These are phyloP conservation scores for Talaromyces sp. DNA, from an alignment of 2,329 filamentous ascomycete genomes.

Conservation along the genomic window DNA sequence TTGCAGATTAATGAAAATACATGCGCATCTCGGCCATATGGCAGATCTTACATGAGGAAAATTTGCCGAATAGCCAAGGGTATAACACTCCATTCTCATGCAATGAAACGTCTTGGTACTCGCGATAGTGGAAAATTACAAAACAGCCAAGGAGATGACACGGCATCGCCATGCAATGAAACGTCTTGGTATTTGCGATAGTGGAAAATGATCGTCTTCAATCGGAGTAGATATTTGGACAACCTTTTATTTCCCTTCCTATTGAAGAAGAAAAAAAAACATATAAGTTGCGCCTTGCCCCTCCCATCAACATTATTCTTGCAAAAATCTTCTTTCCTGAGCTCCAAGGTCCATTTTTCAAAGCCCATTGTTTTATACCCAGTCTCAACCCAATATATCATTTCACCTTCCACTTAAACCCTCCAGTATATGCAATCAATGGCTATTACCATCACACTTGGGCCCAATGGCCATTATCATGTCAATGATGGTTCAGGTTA, in stretches of 20 bases:
- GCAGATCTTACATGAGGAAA: neutral
- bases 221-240: neutral
- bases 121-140: too few relatives aligned
- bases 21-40: neutral
- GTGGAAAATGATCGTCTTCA: neutral
- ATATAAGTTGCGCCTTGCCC: neutral
- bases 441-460: slow-evolving; percentile 8
- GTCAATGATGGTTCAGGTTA: slow-evolving; percentile 1
- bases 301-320: neutral
- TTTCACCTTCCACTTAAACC: neutral
- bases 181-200: neutral
- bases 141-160: neutral
- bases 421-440: neutral
- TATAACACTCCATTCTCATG: too few relatives aligned
- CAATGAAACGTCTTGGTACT: too few relatives aligned
- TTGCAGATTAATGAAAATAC: neutral
- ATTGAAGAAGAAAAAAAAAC: neutral
- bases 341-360: neutral
- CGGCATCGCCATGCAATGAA: neutral
- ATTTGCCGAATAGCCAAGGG: neutral
- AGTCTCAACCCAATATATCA: neutral
- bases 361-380: neutral
- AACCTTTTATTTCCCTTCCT: neutral
- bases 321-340: neutral
- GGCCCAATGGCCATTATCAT: slow-evolving; percentile 7